Percentiles rank a stretch among this genome's conserved stretches.
These are phyloP conservation scores for Marchantia polymorpha DNA, from an alignment of 225 moss, liverwort and hornwort genomes.

Conservation along the genomic window DNA sequence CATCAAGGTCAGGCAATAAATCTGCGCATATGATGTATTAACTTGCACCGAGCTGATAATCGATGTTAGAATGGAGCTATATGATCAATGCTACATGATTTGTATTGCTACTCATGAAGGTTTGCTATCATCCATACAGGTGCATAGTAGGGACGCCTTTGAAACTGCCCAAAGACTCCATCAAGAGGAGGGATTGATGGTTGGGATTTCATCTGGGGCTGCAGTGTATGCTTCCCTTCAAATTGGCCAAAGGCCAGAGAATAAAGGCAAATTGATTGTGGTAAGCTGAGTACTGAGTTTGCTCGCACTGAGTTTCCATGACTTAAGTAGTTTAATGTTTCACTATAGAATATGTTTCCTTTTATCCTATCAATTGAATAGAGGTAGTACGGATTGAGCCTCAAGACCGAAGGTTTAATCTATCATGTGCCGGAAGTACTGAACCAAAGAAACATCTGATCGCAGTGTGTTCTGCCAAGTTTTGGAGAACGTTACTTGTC, in stretches of 20 bases:
- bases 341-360: no score
- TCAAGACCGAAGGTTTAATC: background rate
- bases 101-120: background rate
- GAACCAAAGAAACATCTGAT: background rate
- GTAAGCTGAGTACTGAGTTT: slow-evolving; percentile 2
- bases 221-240: slow-evolving; percentile 61
- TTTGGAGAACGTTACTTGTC: slow-evolving; percentile 82
- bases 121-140: no score
- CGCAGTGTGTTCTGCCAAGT: slow-evolving; percentile 78
- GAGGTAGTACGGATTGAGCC: no score
- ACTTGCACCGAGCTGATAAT: background rate
- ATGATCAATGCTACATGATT: background rate
- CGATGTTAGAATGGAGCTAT: background rate
- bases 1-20: slow-evolving; percentile 41
- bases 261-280: slow-evolving; percentile 40
- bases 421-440: background rate
- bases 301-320: background rate
- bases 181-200: slow-evolving; percentile 68
- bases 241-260: slow-evolving; percentile 44
- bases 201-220: slow-evolving; percentile 72
- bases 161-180: slow-evolving; percentile 60
- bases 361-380: no score
- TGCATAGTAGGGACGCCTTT: slow-evolving; percentile 70
- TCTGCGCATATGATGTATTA: background rate
- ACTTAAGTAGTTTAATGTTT: no score